These are phyloP conservation scores for Sarcodon aspratus DNA, from an alignment of 768 basidiomycete genomes.

Conservation along the genomic window DNA sequence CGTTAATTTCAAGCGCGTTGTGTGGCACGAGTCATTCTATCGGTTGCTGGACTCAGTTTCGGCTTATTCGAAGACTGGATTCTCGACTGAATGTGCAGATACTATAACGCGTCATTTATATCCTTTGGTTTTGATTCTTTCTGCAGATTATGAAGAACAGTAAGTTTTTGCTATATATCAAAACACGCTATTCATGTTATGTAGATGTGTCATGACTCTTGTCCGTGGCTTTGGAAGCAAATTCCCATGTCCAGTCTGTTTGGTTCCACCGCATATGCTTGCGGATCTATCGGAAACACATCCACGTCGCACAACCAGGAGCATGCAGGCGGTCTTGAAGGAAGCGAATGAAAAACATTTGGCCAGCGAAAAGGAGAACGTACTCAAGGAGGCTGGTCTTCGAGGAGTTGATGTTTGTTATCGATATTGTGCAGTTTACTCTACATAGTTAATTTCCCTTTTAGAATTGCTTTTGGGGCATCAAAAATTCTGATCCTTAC, in stretches of 20 bases:
- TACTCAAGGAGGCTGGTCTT: slow-evolving; percentile 13
- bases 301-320: slow-evolving; percentile 6
- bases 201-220: slow-evolving; percentile 10
- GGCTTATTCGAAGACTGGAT: slow-evolving; percentile 5
- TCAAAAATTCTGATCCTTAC: slow-evolving; percentile 23
- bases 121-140: slow-evolving; percentile 12
- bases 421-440: background rate
- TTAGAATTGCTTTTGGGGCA: slow-evolving; percentile 30
- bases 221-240: slow-evolving; percentile 5
- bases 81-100: slow-evolving; percentile 3
- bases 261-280: slow-evolving; percentile 2
- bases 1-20: slow-evolving; percentile 8
- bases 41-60: slow-evolving; percentile 5
- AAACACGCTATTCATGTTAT: background rate
- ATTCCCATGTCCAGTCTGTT: slow-evolving; percentile 11
- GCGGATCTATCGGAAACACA: slow-evolving; percentile 2
- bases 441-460: background rate
- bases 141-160: slow-evolving; percentile 19
- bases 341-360: slow-evolving; percentile 3
- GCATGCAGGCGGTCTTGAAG: slow-evolving; percentile 7
- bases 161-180: slow-evolving; percentile 8
- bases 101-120: slow-evolving; percentile 4
- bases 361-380: background rate
- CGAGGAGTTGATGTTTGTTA: slow-evolving; percentile 8
- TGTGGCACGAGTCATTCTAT: slow-evolving; percentile 13